Evolutionary conservation across 2,329 filamentous ascomycete species (phyloP).

Genomic region (Cladophialophora exuberans): DNA sequence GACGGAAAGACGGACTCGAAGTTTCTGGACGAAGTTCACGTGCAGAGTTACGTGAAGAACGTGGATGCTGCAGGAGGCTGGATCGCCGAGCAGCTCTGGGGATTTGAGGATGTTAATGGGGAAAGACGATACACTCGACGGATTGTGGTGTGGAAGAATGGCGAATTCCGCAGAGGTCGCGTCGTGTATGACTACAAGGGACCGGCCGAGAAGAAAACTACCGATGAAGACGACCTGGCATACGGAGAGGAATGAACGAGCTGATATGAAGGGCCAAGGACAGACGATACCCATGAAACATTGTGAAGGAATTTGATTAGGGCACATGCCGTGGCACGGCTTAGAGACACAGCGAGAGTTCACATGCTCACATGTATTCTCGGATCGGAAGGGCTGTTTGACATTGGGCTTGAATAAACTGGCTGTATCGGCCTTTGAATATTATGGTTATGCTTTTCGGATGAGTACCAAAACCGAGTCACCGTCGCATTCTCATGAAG

Average conservation of each 20-base stretch:
- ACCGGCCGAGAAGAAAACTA: slow-evolving; percentile 20
- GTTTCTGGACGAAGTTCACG: slow-evolving; percentile 61
- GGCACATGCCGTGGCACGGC: too few relatives aligned
- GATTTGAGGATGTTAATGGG: slow-evolving; percentile 48
- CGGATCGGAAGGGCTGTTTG: too few relatives aligned
- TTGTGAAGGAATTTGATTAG: too few relatives aligned
- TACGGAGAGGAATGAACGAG: slow-evolving; percentile 27
- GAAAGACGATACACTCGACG: slow-evolving; percentile 48
- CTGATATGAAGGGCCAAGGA: not conserved
- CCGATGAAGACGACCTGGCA: slow-evolving; percentile 27
- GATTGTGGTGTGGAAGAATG: slow-evolving; percentile 44
- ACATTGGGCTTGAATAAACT: too few relatives aligned
- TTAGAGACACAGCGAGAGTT: too few relatives aligned
- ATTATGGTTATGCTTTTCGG: too few relatives aligned
- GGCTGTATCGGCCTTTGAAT: too few relatives aligned
- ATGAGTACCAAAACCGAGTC: too few relatives aligned
- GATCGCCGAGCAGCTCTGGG: slow-evolving; percentile 57
- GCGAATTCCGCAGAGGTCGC: slow-evolving; percentile 41
- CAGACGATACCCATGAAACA: not conserved
- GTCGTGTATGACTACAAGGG: slow-evolving; percentile 46
- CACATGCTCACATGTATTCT: too few relatives aligned
- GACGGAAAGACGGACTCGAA: slow-evolving; percentile 61
- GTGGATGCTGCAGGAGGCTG: slow-evolving; percentile 46
- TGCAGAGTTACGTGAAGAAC: slow-evolving; percentile 57
- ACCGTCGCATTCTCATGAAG: too few relatives aligned